Conservation (phyloP, 352 stramenopile genomes). For the Globisporangium recalcitrans region DNA sequence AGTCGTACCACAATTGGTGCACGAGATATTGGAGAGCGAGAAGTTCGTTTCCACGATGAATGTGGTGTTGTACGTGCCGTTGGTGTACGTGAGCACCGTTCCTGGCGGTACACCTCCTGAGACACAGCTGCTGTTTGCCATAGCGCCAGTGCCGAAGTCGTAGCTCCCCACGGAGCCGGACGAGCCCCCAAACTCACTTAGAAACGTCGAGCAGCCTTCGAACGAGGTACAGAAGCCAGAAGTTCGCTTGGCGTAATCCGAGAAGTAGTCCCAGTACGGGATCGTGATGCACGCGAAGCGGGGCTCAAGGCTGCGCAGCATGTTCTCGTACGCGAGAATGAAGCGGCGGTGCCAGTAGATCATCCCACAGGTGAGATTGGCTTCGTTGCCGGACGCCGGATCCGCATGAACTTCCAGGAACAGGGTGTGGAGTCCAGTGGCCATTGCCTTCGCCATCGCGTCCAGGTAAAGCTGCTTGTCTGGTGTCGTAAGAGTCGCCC, state of each 20-base stretch:
- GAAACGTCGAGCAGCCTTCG: slow-evolving; percentile 52
- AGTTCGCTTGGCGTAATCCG: slow-evolving; percentile 48
- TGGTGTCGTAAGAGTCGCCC: slow-evolving; percentile 27
- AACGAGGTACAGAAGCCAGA: slow-evolving; percentile 32
- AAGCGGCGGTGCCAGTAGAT: slow-evolving; percentile 71
- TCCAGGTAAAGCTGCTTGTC: slow-evolving; percentile 67
- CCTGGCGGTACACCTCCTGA: neutral
- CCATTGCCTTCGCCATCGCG: slow-evolving; percentile 53
- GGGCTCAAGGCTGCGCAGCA: slow-evolving; percentile 57
- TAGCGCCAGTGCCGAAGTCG: slow-evolving; percentile 20
- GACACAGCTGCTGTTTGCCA: slow-evolving; percentile 22
- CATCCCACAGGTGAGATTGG: slow-evolving; percentile 44
- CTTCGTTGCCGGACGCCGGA: slow-evolving; percentile 29
- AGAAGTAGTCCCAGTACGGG: slow-evolving; percentile 78
- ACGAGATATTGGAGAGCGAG: slow-evolving; percentile 39
- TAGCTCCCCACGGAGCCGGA: slow-evolving; percentile 11
- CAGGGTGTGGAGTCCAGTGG: slow-evolving; percentile 37
- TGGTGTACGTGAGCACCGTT: slow-evolving; percentile 11
- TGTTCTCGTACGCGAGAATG: slow-evolving; percentile 68
- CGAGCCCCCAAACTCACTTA: slow-evolving; percentile 59
- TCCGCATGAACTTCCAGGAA: slow-evolving; percentile 59
- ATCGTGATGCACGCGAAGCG: slow-evolving; percentile 65
- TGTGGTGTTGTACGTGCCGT: slow-evolving; percentile 3
- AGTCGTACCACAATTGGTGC: slow-evolving; percentile 62
- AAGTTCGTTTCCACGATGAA: slow-evolving; percentile 15